Conservation (phyloP, 2,329 filamentous ascomycete genomes). For the Seiridium cupressi region DNA sequence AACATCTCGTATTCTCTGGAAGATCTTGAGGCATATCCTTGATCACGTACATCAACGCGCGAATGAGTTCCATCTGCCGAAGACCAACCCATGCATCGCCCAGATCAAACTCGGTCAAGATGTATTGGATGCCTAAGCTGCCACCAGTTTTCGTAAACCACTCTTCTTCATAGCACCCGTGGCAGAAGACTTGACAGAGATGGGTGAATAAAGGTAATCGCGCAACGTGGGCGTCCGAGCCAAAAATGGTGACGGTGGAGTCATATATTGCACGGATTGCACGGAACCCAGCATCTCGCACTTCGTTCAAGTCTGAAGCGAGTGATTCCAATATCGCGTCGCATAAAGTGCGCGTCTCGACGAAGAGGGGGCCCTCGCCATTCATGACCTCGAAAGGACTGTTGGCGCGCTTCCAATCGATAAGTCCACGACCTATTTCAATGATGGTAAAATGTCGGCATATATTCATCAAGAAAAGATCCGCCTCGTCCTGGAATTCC, state of each 20-base stretch:
- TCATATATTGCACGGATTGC: constrained; percentile 78
- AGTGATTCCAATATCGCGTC: constrained; percentile 90
- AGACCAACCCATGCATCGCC: constrained; percentile 80
- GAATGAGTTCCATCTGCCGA: constrained; percentile 83
- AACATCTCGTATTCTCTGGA: constrained; percentile 80
- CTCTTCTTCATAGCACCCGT: constrained; percentile 95
- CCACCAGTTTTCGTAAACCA: constrained; percentile 98
- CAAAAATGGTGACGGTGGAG: constrained; percentile 75
- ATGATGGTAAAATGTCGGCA: constrained; percentile 89
- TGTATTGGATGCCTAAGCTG: constrained; percentile 81
- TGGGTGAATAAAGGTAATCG: constrained; percentile 82
- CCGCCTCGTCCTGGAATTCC: constrained; percentile 75
- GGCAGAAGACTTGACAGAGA: constrained; percentile 80
- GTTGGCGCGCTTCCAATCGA: constrained; percentile 72
- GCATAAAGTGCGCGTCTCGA: constrained; percentile 83
- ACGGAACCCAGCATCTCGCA: constrained; percentile 79
- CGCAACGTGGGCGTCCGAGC: constrained; percentile 67
- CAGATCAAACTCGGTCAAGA: constrained; percentile 81
- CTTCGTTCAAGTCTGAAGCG: constrained; percentile 76
- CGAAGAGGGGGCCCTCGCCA: constrained; percentile 81
- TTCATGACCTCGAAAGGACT: constrained; percentile 81
- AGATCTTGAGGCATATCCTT: constrained; percentile 97
- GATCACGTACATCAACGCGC: constrained; percentile 93
- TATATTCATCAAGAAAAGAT: constrained; percentile 72
- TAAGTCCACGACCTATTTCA: constrained; percentile 82